Evolutionary conservation across 75 land plant species (phyloP), one percentile per base, ranked within the genome.

Genomic region (Pinus tabuliformis): DNA sequence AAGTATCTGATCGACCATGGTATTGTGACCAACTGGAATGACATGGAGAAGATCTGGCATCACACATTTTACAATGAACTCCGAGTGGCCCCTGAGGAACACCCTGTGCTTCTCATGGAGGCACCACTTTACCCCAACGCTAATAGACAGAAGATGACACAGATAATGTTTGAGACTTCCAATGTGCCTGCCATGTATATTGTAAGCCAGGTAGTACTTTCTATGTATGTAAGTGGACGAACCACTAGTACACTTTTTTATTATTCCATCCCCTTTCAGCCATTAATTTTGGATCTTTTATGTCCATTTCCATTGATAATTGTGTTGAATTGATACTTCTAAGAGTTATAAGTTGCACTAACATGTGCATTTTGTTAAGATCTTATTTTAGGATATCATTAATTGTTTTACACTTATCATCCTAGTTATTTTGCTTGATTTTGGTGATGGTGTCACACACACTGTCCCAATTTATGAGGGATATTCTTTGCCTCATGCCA

Each of bases 31-130:
- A 84, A 86, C 59, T 86, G 88, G 88, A 83, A 86, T 77, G 88
- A 86, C 80, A 86, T 86, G 88, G 87, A 86, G 78, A 86, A 86
- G 79, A 84, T 86, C 57, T 86, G 88, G 88, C 87, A 86, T 77
- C 88, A 86, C 56, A 86, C 88, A 22, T 86, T 86, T 80, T 86
- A 80, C 65, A 86, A 86, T 54, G 88, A 87, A 75, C 81, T 87
- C 45, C 80, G 88, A 3, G 89, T 85, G 1, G 88, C 88, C 14
- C 89, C 89, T 5, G 88, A 86, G 75, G 89, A 86, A 57, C 88
- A 86, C 24, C 89, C 89, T 54, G 83, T 86, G 13, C 79, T 86
- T 24, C 83, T 86, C 58, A 86, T 80, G 4, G 89, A 85, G 59
- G 80, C 89, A 5, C 88, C 89, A 7, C 78, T 86, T 17, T 83